A percentile compares a stretch with the other conserved stretches of the same genome.
phyloP scores from a whole-genome alignment of 495 filamentous ascomycete species.

The Hyaloscypha hepaticicola region DNA sequence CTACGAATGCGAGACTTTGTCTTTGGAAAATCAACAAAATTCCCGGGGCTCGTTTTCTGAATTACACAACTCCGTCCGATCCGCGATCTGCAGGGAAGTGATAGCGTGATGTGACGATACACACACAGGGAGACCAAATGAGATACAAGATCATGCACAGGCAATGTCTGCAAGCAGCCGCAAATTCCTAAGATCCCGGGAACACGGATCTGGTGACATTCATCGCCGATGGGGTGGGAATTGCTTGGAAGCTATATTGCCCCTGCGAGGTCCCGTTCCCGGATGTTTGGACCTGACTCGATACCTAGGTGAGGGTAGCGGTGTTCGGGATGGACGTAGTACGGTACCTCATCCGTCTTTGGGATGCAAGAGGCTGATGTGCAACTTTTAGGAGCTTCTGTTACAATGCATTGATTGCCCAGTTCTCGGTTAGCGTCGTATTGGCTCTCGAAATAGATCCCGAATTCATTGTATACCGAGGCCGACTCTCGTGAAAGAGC shows the following conservation, averaged over 20 bases:
- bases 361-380: background rate
- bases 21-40: background rate
- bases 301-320: background rate
- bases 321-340: background rate
- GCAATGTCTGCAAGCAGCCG: background rate
- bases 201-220: background rate
- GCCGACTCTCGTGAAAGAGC: background rate
- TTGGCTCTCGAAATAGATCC: background rate
- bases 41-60: background rate
- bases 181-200: background rate
- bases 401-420: background rate
- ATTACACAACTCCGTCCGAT: background rate
- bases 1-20: background rate
- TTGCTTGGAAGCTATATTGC: background rate
- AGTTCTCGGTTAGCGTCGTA: background rate
- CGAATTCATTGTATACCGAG: background rate
- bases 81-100: background rate
- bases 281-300: background rate
- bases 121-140: background rate
- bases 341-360: background rate
- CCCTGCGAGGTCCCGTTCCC: background rate
- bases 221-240: background rate
- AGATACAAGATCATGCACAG: slow-evolving; percentile 4
- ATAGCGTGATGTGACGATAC: background rate
- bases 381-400: background rate